Evolutionary conservation across 495 filamentous ascomycete genomes (phyloP).

Genomic region (Amniculicola lignicola): DNA sequence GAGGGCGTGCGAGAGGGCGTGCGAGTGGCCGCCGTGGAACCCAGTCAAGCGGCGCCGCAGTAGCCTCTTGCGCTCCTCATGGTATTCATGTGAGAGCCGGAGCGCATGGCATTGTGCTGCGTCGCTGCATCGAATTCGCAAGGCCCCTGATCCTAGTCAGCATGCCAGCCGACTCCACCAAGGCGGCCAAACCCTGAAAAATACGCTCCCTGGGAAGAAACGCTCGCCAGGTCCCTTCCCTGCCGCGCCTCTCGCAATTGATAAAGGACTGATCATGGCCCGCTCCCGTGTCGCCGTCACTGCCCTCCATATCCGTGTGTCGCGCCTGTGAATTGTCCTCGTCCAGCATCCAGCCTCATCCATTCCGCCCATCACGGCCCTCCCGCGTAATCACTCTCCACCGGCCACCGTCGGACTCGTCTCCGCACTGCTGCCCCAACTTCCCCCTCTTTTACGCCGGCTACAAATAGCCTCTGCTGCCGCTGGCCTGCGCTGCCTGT

Average conservation of each 20-base stretch:
- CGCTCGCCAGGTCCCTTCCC: slow-evolving; percentile 17
- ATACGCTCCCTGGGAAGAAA: slow-evolving; percentile 6
- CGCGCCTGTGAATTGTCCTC: background rate
- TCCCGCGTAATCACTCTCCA: background rate
- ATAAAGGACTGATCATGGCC: slow-evolving; percentile 31
- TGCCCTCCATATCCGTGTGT: background rate
- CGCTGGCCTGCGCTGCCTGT: background rate
- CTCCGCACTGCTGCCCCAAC: background rate
- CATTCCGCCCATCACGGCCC: background rate
- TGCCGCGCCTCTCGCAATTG: slow-evolving; percentile 30
- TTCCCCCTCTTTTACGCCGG: background rate
- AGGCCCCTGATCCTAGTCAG: slow-evolving; percentile 7
- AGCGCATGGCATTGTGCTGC: slow-evolving; percentile 13
- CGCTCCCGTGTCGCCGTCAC: slow-evolving; percentile 19
- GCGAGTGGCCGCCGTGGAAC: no score
- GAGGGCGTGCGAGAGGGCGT: no score
- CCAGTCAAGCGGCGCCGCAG: no score
- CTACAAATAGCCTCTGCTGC: background rate
- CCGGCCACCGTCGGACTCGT: background rate
- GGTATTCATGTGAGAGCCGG: slow-evolving; percentile 17
- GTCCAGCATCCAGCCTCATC: background rate
- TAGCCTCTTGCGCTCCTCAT: background rate
- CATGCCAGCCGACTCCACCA: background rate
- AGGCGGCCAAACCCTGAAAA: background rate
- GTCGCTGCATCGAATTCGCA: slow-evolving; percentile 6